Base-by-base conservation (phyloP, 2,329 filamentous ascomycete species). In the Penicillium nordicum region DNA sequence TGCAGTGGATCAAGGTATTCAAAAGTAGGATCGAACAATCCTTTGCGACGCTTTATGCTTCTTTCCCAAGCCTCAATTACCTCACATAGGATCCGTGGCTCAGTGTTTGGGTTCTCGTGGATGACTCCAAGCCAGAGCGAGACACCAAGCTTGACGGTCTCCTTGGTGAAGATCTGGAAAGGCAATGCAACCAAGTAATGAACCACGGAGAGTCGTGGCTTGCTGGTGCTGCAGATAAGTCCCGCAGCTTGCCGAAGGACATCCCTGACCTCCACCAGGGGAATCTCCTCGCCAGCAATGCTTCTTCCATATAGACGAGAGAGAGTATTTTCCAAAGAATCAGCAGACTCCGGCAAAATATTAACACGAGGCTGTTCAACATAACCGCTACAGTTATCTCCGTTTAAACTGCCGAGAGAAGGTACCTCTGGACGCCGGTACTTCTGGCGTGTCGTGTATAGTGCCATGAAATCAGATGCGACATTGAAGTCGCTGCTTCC, bases 41-140 rank as follows among this genome's bases (percentile, higher is more conserved):
- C 94, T 50, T 88, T 82, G 60, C 84, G 85, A 64, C 84, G 87
- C 57, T 89, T 83, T 44, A 97, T 86, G 4, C 89, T 94, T 55
- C 83, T 80, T 73, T 97, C 93, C 90, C 93, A 99, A 61, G 93
- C 89, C 69, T 94, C 88, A 10, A 89, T 88, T 65, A 97, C 90
- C 70, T 96, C 91, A 50, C 86, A 87, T 32, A 99, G 77, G 54
- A 99, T 85, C 58, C 92, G 87, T 9, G 93, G 84, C 72, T 96
- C 92, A 74, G 97, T 87, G 54, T 84, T 84, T 3, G 92, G 90
- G 67, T 96, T 97, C 72, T 99, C 94, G 67, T 97, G 94, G 68
- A 97, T 95, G 14, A 97, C 90, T 27, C 94, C 94, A 58, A 97
- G 85, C 94, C 94, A 99, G 7, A 99, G 79, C 4, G 94, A 97